These are phyloP conservation scores for Panicum miliaceum DNA, from an alignment of 176 grass and related monocot genomes.

Conservation along the genomic window DNA sequence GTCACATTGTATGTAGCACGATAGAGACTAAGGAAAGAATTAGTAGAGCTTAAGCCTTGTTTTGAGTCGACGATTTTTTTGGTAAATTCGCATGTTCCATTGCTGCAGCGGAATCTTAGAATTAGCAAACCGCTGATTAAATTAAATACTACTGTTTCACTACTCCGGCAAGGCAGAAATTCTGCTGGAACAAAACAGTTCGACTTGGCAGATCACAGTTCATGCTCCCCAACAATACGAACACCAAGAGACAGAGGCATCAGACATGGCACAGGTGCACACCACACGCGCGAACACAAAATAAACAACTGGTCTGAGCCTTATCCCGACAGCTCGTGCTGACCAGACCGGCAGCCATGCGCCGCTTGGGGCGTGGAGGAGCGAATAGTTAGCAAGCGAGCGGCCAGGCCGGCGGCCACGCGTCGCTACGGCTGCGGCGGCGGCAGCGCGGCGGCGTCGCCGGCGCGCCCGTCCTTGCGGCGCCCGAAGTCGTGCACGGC, in stretches of 20 bases:
- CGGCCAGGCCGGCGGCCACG: background rate
- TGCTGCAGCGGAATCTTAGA: background rate
- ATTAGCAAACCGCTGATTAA: no score
- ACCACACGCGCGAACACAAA: background rate
- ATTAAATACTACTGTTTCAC: background rate
- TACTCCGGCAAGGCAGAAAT: background rate
- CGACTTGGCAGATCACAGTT: background rate
- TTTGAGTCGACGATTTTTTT: background rate
- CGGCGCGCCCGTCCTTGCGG: constrained; percentile 52
- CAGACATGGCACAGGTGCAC: constrained; percentile 8
- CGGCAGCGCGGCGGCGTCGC: background rate
- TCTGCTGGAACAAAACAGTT: background rate
- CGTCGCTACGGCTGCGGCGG: background rate
- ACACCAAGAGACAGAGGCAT: background rate
- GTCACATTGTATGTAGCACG: background rate
- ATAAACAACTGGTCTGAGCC: background rate
- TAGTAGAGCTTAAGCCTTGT: background rate
- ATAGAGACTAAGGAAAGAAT: background rate
- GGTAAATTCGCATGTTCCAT: background rate
- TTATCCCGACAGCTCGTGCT: constrained; percentile 39
- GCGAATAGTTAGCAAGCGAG: background rate
- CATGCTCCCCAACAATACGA: background rate
- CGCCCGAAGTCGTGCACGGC: constrained; percentile 66
- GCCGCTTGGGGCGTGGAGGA: background rate
- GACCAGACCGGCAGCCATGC: constrained; percentile 7